Evolutionary conservation across 2,329 filamentous ascomycete genomes (phyloP).

Genomic region (Neoarthrinium moseri): DNA sequence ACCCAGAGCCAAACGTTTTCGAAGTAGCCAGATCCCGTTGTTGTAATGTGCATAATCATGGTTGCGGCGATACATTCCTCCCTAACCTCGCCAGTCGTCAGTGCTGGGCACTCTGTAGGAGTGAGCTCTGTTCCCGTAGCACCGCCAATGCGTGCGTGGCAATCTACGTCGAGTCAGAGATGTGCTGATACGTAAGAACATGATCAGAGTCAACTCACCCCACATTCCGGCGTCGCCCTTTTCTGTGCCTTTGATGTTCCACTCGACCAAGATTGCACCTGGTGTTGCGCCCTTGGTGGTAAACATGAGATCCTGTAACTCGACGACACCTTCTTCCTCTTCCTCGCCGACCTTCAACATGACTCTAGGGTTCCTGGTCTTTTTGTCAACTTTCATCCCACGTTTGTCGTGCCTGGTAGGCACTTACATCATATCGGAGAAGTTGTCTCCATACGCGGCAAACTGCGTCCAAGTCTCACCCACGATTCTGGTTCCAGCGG

Average conservation of each 20-base stretch:
- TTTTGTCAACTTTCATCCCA: too few species aligned
- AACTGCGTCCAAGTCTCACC: slow-evolving; percentile 34
- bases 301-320: slow-evolving; percentile 69
- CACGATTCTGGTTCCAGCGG: slow-evolving; percentile 30
- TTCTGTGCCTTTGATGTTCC: slow-evolving; percentile 60
- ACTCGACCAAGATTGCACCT: slow-evolving; percentile 70
- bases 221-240: slow-evolving; percentile 54
- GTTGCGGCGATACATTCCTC: slow-evolving; percentile 59
- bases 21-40: slow-evolving; percentile 43
- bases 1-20: slow-evolving; percentile 65
- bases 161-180: too few species aligned
- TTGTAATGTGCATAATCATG: slow-evolving; percentile 45
- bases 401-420: too few species aligned
- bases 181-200: too few species aligned
- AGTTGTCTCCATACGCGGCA: slow-evolving; percentile 18
- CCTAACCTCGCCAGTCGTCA: slow-evolving; percentile 42
- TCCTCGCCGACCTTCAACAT: neutral
- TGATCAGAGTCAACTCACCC: too few species aligned
- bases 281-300: slow-evolving; percentile 63
- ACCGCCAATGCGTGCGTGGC: slow-evolving; percentile 74
- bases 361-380: slow-evolving; percentile 9
- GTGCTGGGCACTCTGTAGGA: slow-evolving; percentile 56
- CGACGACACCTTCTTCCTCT: slow-evolving; percentile 50
- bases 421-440: too few species aligned
- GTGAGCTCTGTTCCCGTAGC: slow-evolving; percentile 65